Evolutionary conservation across 176 grass and related monocot species (phyloP).

Genomic region (Oryza punctata): DNA sequence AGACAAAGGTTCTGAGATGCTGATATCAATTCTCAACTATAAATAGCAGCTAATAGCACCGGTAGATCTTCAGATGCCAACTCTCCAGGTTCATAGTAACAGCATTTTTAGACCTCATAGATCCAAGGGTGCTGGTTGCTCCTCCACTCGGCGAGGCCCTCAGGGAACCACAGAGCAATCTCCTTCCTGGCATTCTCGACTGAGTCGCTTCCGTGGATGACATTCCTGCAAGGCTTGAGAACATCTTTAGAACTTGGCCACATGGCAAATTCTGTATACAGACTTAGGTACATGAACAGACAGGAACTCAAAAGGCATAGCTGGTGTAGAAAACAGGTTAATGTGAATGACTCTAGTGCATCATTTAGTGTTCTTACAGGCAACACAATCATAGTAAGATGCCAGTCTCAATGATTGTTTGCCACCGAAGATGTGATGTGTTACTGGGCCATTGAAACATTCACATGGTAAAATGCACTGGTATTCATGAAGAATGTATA

Average conservation of each 20-base stretch:
- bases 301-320: not conserved
- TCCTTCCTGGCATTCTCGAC: conserved; percentile 90
- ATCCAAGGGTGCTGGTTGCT: conserved; percentile 94
- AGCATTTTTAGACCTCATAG: conserved; percentile 67
- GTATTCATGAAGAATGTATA: not conserved
- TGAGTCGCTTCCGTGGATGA: conserved; percentile 92
- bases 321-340: not conserved
- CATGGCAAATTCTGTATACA: not conserved
- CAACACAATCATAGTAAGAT: not conserved
- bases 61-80: conserved; percentile 1
- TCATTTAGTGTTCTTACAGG: not conserved
- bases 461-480: not conserved
- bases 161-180: conserved; percentile 92
- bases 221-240: conserved; percentile 60
- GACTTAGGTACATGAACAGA: not conserved
- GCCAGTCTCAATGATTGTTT: not conserved
- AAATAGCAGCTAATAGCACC: conserved; percentile 1
- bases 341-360: not conserved
- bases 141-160: conserved; percentile 69
- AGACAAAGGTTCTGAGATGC: conserved; percentile 44
- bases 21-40: conserved; percentile 31
- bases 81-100: conserved; percentile 1
- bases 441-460: not conserved
- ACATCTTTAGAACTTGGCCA: not conserved
- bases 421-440: not conserved